These are phyloP conservation scores for Pholiota adiposa DNA, from an alignment of 1,284 basidiomycete species.

Conservation along the genomic window DNA sequence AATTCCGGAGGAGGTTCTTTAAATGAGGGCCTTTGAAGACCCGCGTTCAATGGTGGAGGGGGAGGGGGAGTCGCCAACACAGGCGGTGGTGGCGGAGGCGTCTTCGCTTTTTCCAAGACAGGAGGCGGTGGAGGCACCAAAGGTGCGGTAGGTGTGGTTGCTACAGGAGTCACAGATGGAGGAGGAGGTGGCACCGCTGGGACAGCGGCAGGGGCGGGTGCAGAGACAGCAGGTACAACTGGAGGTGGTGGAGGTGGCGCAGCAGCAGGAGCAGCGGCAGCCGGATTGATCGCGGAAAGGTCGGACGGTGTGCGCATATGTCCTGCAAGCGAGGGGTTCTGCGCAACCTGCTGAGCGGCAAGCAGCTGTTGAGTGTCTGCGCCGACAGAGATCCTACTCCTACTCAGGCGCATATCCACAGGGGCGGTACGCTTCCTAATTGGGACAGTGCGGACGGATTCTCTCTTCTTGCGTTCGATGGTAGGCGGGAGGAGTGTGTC, in stretches of 20 bases:
- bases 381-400: conserved; percentile 72
- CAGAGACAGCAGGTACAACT: conserved; percentile 32
- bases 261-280: not conserved
- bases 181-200: conserved; percentile 39
- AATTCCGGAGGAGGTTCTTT: conserved; percentile 35
- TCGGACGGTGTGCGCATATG: conserved; percentile 31
- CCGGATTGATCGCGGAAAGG: not conserved
- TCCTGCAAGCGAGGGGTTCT: conserved; percentile 50
- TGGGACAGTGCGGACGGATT: conserved; percentile 82
- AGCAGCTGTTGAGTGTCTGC: conserved; percentile 81
- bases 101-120: conserved; percentile 23
- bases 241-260: conserved; percentile 4
- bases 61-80: conserved; percentile 29
- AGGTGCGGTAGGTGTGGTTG: conserved; percentile 25
- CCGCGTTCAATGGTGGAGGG: conserved; percentile 31
- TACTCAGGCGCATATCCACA: conserved; percentile 85
- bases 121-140: conserved; percentile 32
- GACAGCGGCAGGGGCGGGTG: conserved; percentile 35
- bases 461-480: conserved; percentile 82
- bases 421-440: conserved; percentile 86
- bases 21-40: conserved; percentile 17
- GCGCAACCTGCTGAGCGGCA: conserved; percentile 71
- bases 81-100: conserved; percentile 29
- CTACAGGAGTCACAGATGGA: conserved; percentile 20
- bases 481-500: conserved; percentile 78